Conservation (phyloP, 2,329 filamentous ascomycete genomes). For the Aureobasidium sp. region DNA sequence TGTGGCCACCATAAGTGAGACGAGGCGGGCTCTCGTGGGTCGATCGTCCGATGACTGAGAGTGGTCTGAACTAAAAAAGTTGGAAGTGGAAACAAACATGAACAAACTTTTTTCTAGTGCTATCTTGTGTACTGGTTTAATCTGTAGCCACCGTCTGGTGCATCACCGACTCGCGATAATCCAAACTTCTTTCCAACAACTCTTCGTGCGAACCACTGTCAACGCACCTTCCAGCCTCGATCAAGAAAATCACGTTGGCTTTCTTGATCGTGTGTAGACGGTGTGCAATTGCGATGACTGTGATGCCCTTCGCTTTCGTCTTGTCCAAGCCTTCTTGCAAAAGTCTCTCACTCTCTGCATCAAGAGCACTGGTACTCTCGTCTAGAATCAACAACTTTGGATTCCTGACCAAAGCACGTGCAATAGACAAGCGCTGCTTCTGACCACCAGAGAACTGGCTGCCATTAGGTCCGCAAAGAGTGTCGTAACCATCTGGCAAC, state of each 20-base stretch:
- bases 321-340: slow-evolving; percentile 35
- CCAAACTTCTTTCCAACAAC: slow-evolving; percentile 34
- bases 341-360: slow-evolving; percentile 36
- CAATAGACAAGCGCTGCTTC: slow-evolving; percentile 37
- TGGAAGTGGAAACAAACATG: background rate
- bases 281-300: slow-evolving; percentile 41
- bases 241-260: slow-evolving; percentile 39
- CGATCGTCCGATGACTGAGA: no score
- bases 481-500: slow-evolving; percentile 60
- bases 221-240: slow-evolving; percentile 43
- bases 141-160: slow-evolving; percentile 20
- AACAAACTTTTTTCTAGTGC: background rate
- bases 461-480: slow-evolving; percentile 38
- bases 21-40: no score
- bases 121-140: background rate
- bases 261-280: slow-evolving; percentile 35
- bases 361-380: slow-evolving; percentile 37
- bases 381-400: slow-evolving; percentile 36
- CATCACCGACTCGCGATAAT: slow-evolving; percentile 21
- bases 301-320: slow-evolving; percentile 24
- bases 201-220: slow-evolving; percentile 45
- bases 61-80: no score
- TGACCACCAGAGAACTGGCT: slow-evolving; percentile 38
- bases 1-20: no score
- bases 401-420: slow-evolving; percentile 36